Base-by-base conservation (phyloP, 768 basidiomycete genomes). In the Piloderma croceum region DNA sequence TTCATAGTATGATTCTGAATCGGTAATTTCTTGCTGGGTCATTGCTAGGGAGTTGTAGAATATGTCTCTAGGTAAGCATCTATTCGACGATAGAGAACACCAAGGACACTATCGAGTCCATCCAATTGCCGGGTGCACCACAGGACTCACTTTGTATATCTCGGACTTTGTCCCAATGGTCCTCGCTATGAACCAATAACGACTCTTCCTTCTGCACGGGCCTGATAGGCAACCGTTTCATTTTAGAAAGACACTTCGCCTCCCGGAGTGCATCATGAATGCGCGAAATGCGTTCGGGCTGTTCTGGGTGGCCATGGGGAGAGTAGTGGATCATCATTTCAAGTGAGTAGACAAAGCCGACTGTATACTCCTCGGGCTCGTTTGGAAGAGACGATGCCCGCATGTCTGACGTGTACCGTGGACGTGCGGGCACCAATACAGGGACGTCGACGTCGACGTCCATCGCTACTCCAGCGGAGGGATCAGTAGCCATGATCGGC, bases 121-220 rank as follows among this genome's bases (percentile, higher is more conserved):
- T 7, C 13, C 6, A 19, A 9, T 15, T 35, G 34, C 20, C 19
- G 12, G 13, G 20, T 24, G 44, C 43, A 18, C 4, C 13, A 32
- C 42, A 25, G 41, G 49, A 72, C 86, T 66, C 61, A 93, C 92
- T 70, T 62, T 82, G 81, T 19, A 92, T 81, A 18, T 78, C 81
- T 43, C 84, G 68, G 17, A 98, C 83, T 62, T 88, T 89, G 47
- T 91, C 77, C 92, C 93, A 97, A 48, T 90, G 87, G 36, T 85
- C 86, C 51, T 86, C 81, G 34, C 81, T 83, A 61, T 99, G 96
- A 4, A 97, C 91, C 18, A 97, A 78, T 42, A 90, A 62, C 10
- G 81, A 87, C 63, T 98, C 93, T 22, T 83, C 74, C 45, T 75
- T 77, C 31, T 73, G 69, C 10, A 86, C 90, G 36, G 77, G 71